Evolutionary conservation across 2,329 filamentous ascomycete genomes (phyloP), one percentile per base, ranked within the genome.

Genomic region (Fusarium sp.): DNA sequence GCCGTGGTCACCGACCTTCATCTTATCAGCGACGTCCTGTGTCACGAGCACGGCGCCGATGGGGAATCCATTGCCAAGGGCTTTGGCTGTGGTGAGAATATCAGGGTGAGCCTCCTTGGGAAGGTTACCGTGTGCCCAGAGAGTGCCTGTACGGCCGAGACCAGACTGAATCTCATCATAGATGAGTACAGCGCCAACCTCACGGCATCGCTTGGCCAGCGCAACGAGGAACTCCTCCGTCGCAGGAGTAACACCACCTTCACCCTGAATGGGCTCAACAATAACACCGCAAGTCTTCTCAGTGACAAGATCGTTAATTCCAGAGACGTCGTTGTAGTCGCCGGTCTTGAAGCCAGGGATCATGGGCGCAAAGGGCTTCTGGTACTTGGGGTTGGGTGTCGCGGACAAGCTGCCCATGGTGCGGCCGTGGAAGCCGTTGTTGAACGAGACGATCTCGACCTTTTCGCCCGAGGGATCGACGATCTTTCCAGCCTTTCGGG

Each of bases 151-250:
- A 53, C 96, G 91, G 26, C 91, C 90, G 34, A 99, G 85, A 54
- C 96, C 96, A 79, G 94, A 98, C 81, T 99, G 96, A 68, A 99
- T 99, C 84, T 99, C 96, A 76, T 99, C 96, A 79, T 96, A 95
- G 77, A 98, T 92, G 59, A 99, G 84, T 5, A 98, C 89, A 3
- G 95, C 95, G 52, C 93, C 94, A 33, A 98, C 94, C 73, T 94
- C 91, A 58, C 90, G 91, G 80, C 95, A 98, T 62, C 95, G 89
- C 77, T 87, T 88, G 61, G 94, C 93, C n/a, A 99, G 87, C 1
- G 94, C 92, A 24, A 90, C 79, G 24, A 99, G 86, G 80, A 98
- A 99, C 70, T 94, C 93, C 5, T 92, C 89, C 1, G 87, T 91
- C 5, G 93, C 96, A 13, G 92, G 90, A 73, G 95, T 92, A 52